Conservation (phyloP, 257 asterid genomes). For the Marsdenia floribunda region DNA sequence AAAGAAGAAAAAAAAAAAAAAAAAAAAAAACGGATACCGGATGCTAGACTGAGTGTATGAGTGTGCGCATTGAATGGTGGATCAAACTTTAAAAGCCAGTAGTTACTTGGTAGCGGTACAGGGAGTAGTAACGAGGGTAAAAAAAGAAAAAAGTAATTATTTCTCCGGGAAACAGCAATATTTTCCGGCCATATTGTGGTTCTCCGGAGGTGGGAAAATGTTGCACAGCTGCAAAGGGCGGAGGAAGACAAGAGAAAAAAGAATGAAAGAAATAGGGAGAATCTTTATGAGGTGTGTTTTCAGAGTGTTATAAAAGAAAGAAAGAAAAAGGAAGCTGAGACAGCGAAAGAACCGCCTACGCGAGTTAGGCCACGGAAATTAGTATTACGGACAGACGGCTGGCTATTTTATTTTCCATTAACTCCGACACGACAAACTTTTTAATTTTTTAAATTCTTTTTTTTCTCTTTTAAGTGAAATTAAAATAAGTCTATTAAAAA, state of each 20-base stretch:
- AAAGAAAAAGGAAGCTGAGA: neutral
- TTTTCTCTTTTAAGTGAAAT: no score
- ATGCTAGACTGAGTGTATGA: neutral
- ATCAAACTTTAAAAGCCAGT: neutral
- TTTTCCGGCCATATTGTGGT: neutral
- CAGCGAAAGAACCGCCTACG: neutral
- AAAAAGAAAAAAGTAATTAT: neutral
- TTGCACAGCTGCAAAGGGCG: neutral
- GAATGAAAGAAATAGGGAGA: neutral
- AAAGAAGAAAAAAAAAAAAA: no score
- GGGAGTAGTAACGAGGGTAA: neutral
- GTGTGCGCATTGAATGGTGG: neutral
- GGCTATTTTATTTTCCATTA: no score
- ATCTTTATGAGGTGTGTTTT: neutral
- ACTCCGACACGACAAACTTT: no score
- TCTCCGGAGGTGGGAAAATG: neutral
- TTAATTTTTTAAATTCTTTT: no score
- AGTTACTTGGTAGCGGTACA: neutral
- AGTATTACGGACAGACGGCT: no score
- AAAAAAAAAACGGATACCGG: neutral
- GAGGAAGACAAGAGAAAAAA: neutral
- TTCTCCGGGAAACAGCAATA: neutral
- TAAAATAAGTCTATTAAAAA: no score
- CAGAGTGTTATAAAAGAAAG: neutral
- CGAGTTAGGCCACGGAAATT: neutral